These are phyloP conservation scores for Candida sp. DNA, from an alignment of 1,139 yeast genomes.

Conservation along the genomic window DNA sequence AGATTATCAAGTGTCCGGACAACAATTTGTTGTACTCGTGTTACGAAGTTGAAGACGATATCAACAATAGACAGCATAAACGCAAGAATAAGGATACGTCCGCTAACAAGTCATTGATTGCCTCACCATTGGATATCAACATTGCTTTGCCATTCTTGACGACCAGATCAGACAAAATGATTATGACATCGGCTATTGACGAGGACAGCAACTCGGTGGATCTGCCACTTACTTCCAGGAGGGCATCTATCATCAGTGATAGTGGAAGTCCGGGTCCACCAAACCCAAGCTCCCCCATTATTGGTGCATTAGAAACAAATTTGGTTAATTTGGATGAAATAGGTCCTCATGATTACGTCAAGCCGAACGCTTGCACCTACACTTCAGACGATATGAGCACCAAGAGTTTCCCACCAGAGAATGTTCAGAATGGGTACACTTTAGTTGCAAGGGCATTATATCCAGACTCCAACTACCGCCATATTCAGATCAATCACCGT, in stretches of 20 bases:
- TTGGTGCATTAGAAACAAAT: constrained; percentile 49
- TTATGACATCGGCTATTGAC: constrained; percentile 26
- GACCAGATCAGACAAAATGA: constrained; percentile 39
- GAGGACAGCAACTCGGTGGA: constrained; percentile 19
- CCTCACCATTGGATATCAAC: constrained; percentile 50
- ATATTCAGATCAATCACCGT: constrained; percentile 74
- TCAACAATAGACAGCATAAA: constrained; percentile 9
- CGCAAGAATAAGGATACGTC: constrained; percentile 17
- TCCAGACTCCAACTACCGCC: constrained; percentile 76
- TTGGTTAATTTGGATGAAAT: constrained; percentile 30
- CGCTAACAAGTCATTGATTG: constrained; percentile 30
- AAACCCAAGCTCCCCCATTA: constrained; percentile 39
- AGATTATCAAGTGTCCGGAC: constrained; percentile 59
- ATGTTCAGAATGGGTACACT: constrained; percentile 43
- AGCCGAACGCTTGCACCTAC: constrained; percentile 15
- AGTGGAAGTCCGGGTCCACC: constrained; percentile 10
- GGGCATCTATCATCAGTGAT: constrained; percentile 23
- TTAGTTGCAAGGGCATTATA: constrained; percentile 44
- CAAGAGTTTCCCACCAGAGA: constrained; percentile 26
- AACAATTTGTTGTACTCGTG: constrained; percentile 66
- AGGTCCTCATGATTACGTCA: constrained; percentile 16
- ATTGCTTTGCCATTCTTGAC: constrained; percentile 52
- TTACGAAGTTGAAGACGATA: constrained; percentile 38
- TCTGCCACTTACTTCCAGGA: constrained; percentile 25
- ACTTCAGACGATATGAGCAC: constrained; percentile 18